Conservation (phyloP, 148 eudicot species). For the Vaccinium myrtillus region DNA sequence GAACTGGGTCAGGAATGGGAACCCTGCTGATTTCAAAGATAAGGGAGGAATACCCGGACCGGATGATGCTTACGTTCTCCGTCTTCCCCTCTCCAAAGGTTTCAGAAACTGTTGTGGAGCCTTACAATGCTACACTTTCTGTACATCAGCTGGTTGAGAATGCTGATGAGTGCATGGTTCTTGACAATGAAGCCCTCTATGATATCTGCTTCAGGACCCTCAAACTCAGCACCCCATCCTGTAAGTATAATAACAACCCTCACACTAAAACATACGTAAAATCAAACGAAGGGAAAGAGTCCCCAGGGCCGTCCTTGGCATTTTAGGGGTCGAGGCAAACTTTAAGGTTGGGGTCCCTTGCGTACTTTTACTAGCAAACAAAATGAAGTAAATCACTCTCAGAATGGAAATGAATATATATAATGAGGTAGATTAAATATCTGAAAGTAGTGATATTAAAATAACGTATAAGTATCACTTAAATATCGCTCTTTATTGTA, state of each 20-base stretch:
- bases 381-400: too few species aligned
- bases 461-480: too few species aligned
- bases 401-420: too few species aligned
- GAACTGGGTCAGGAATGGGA: constrained; percentile 42
- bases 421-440: too few species aligned
- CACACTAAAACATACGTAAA: not conserved
- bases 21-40: constrained; percentile 38
- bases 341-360: too few species aligned
- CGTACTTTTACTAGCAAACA: too few species aligned
- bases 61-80: constrained; percentile 46
- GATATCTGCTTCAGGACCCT: constrained; percentile 34
- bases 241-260: constrained; percentile 9
- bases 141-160: constrained; percentile 44
- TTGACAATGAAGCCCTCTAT: constrained; percentile 38
- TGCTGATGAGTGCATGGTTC: constrained; percentile 41
- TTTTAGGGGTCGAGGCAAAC: too few species aligned
- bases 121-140: constrained; percentile 40
- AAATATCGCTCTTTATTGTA: too few species aligned
- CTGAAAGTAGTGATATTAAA: too few species aligned
- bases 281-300: not conserved
- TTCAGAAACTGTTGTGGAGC: constrained; percentile 38
- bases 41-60: constrained; percentile 39
- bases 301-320: too few species aligned
- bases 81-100: constrained; percentile 41
- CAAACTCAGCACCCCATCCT: constrained; percentile 28